A percentile compares a stretch with the other conserved stretches of the same genome.
These are phyloP conservation scores for Erysiphe pulchra DNA, from an alignment of 2,329 filamentous ascomycete genomes.

Conservation along the genomic window DNA sequence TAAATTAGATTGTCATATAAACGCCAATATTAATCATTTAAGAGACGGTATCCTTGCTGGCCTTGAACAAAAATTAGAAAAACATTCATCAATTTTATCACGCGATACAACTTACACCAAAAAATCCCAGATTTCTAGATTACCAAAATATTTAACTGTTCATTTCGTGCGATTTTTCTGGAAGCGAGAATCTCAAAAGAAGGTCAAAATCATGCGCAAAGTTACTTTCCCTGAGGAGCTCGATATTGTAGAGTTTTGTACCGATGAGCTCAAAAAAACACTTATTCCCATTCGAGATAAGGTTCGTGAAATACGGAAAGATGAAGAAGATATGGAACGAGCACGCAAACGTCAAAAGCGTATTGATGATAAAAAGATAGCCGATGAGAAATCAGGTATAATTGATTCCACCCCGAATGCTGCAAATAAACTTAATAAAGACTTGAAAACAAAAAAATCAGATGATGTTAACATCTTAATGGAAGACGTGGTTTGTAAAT, in stretches of 20 bases:
- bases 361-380: slow-evolving; percentile 22
- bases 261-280: slow-evolving; percentile 59
- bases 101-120: slow-evolving; percentile 73
- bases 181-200: slow-evolving; percentile 87
- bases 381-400: slow-evolving; percentile 22
- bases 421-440: slow-evolving; percentile 23
- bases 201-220: slow-evolving; percentile 98
- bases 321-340: slow-evolving; percentile 79
- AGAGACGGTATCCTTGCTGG: slow-evolving; percentile 66
- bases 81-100: slow-evolving; percentile 52
- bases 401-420: slow-evolving; percentile 16
- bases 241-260: slow-evolving; percentile 85
- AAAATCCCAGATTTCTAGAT: slow-evolving; percentile 62
- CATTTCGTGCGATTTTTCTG: slow-evolving; percentile 98
- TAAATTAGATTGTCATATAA: slow-evolving; percentile 94
- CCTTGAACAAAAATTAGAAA: slow-evolving; percentile 74
- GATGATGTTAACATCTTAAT: slow-evolving; percentile 42
- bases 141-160: slow-evolving; percentile 87
- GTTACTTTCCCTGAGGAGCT: slow-evolving; percentile 88
- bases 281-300: slow-evolving; percentile 87
- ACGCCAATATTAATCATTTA: slow-evolving; percentile 63
- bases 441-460: slow-evolving; percentile 14
- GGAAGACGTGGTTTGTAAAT: slow-evolving; percentile 43
- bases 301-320: slow-evolving; percentile 82
- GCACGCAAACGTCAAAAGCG: slow-evolving; percentile 76